Evolutionary conservation across 371 early-diverging fungal genomes (phyloP), one percentile per base, ranked within the genome.

Genomic region (Apophysomyces sp.): DNA sequence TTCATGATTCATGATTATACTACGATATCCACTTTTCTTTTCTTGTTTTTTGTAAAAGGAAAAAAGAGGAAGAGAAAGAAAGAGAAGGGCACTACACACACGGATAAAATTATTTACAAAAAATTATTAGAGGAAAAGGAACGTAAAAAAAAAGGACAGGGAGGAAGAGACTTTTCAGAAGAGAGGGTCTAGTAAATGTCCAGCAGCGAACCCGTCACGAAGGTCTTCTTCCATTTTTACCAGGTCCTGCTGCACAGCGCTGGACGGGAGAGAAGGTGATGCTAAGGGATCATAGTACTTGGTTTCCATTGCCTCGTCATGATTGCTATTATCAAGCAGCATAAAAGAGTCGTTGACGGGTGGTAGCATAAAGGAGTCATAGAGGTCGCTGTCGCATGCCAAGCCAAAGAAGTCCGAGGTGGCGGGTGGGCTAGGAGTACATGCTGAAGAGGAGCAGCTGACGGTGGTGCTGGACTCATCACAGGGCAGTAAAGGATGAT

Each of bases 341-440:
- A 57, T 60, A 31, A 55, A 55, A 52, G 60, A 68, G 30, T 74
- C 74, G 9, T 41, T 59, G 31, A 61, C 57, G 28, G 76, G 68
- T n/a, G 75, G 75, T 37, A 75, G 66, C 60, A 69, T 75, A 54
- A 75, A 75, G 26, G 72, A 65, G 49, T 75, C 78, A 62, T 69
- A 73, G 16, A 71, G 60, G 40, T 71, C 68, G 11, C 18, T 44
- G 24, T 53, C 39, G 24, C 58, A 54, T 51, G 31, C 61, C 24
- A 62, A 27, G 18, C 63, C 59, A 61, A 65, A 65, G 52, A 74
- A 70, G 26, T 49, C 53, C 9, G 70, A 62, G 4, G 40, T 58
- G 0, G 65, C 67, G 4, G 67, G 60, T 1, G 78, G 73, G 39
- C 73, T 75, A 11, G 78, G 69, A 12, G 73, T 74, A 51, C 73